phyloP scores from a whole-genome alignment of 805 yeast genomes.

The Lipomyces spencermartinsiae region DNA sequence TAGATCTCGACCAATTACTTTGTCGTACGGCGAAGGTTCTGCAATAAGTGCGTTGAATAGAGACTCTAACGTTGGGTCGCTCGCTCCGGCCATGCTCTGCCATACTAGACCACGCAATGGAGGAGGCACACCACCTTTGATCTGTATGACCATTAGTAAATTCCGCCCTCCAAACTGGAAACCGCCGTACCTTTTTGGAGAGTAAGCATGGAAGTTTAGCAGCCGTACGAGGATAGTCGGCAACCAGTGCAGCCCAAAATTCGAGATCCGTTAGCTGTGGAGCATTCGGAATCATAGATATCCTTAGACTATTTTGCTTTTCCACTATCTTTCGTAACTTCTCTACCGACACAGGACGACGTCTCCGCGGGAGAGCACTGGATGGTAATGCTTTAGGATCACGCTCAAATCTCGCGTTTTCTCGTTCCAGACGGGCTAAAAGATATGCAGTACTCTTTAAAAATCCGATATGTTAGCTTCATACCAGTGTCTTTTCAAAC shows the following conservation, averaged over 20 bases:
- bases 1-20: constrained; percentile 62
- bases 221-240: constrained; percentile 45
- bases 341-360: constrained; percentile 26
- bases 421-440: constrained; percentile 37
- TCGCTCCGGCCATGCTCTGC: constrained; percentile 45
- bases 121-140: constrained; percentile 46
- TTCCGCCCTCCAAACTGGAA: not conserved
- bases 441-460: constrained; percentile 33
- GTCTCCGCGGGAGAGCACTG: constrained; percentile 2
- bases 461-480: not conserved
- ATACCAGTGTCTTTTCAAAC: not conserved
- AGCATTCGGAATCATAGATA: constrained; percentile 9
- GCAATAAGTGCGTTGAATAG: constrained; percentile 50
- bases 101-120: constrained; percentile 48
- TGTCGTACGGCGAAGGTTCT: constrained; percentile 53
- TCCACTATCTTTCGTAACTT: constrained; percentile 28
- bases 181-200: constrained; percentile 41
- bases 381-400: constrained; percentile 35
- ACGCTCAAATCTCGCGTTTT: constrained; percentile 32
- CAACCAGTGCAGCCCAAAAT: constrained; percentile 47
- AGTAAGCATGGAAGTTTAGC: constrained; percentile 44
- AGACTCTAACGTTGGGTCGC: constrained; percentile 43
- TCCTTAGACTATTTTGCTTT: constrained; percentile 12
- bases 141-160: constrained; percentile 12
- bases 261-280: constrained; percentile 41